Percentiles rank a stretch among this genome's conserved stretches.
Conservation (phyloP, 163 green algal genomes). For the Chlorella variabilis region DNA sequence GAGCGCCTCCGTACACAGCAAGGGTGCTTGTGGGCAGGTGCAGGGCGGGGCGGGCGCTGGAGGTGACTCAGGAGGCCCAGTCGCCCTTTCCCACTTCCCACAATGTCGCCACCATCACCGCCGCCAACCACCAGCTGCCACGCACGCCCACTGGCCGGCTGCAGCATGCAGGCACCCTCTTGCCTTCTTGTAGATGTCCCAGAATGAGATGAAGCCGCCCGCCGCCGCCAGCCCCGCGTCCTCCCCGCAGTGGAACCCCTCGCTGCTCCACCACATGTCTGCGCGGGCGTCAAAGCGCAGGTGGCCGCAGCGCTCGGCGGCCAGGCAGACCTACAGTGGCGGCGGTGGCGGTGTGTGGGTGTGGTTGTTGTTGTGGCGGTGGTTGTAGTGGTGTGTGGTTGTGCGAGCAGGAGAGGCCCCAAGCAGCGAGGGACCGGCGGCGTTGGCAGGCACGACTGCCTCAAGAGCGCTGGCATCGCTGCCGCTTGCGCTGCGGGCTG, state of each 20-base stretch:
- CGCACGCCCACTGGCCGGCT: too few species aligned
- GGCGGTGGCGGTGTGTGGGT: background rate
- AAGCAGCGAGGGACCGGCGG: too few species aligned
- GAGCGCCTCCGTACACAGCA: background rate
- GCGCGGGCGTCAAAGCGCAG: conserved; percentile 57
- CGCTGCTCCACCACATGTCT: conserved; percentile 62
- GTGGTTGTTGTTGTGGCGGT: background rate
- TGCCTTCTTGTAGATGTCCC: conserved; percentile 73
- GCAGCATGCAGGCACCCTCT: too few species aligned
- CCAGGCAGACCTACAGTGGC: conserved; percentile 61
- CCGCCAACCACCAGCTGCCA: too few species aligned
- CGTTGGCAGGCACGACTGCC: too few species aligned
- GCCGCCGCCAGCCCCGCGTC: conserved; percentile 8
- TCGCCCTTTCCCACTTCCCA: too few species aligned
- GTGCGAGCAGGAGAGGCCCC: background rate
- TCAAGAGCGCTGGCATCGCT: background rate
- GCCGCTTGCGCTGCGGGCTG: too few species aligned
- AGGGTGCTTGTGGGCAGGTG: too few species aligned
- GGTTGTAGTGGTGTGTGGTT: background rate
- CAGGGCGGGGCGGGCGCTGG: too few species aligned
- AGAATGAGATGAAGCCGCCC: conserved; percentile 57
- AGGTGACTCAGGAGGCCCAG: too few species aligned
- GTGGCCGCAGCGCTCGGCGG: conserved; percentile 77
- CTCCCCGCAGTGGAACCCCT: conserved; percentile 75
- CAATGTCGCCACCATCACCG: too few species aligned